Evolutionary conservation across 2,329 filamentous ascomycete species (phyloP).

Genomic region (Apiospora rasikravindrae): DNA sequence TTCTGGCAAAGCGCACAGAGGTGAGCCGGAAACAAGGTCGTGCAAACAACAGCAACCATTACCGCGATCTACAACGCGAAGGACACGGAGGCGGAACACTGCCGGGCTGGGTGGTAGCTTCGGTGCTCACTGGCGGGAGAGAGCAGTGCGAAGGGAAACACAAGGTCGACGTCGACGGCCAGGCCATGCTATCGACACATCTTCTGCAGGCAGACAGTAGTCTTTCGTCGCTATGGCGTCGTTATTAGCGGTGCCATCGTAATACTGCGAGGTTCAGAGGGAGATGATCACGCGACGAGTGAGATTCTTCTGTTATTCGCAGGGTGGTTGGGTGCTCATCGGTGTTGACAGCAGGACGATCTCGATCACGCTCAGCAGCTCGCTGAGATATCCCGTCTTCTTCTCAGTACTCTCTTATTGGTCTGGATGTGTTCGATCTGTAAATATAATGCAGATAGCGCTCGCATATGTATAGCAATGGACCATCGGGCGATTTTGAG

Average conservation of each 20-base stretch:
- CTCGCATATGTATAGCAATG: neutral
- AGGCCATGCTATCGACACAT: neutral
- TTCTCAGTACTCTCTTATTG: too few species aligned
- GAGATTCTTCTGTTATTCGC: neutral
- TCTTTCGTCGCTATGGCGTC: neutral
- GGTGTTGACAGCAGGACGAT: too few species aligned
- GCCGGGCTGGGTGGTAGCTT: neutral
- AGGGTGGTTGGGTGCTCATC: neutral
- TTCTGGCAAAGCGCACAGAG: neutral
- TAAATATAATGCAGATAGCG: neutral
- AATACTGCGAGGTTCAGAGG: neutral
- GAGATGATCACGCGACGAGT: neutral
- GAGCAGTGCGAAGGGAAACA: neutral
- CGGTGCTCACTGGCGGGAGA: neutral
- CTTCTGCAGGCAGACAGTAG: neutral
- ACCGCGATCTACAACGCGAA: neutral
- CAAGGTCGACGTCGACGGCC: neutral
- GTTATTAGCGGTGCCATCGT: neutral
- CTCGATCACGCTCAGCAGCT: too few species aligned
- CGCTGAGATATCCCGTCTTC: too few species aligned
- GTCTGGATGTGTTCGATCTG: too few species aligned
- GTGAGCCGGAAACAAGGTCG: neutral
- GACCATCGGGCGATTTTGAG: neutral
- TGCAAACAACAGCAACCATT: neutral
- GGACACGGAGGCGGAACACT: neutral